Evolutionary conservation across 2,329 filamentous ascomycete genomes (phyloP).

Genomic region (Macrophomina pseudophaseolina): DNA sequence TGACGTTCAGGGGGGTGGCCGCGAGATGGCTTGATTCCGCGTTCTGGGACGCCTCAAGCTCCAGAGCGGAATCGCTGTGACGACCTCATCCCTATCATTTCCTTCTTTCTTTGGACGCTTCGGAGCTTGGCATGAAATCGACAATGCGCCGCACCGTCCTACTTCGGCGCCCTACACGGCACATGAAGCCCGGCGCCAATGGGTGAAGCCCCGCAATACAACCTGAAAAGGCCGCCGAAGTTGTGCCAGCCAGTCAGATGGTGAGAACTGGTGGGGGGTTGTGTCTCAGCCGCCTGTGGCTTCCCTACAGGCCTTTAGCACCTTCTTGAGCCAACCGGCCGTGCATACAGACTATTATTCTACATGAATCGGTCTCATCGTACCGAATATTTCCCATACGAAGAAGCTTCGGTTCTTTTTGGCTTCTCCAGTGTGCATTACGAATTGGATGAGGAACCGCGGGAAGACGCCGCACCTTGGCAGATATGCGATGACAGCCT

Average conservation of each 20-base stretch:
- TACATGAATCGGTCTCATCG: neutral
- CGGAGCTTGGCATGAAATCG: neutral
- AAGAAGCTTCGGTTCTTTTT: neutral
- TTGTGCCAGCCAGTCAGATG: neutral
- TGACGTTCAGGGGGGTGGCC: too few relatives aligned
- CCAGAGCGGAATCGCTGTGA: neutral
- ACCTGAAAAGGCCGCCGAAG: neutral
- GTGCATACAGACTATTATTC: neutral
- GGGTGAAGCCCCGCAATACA: neutral
- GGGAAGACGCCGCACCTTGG: neutral
- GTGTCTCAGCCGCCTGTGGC: neutral
- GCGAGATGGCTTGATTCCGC: neutral
- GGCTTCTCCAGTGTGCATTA: neutral
- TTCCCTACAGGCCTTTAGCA: neutral
- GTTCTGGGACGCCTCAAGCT: neutral
- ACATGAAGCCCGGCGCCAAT: neutral
- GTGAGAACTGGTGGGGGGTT: neutral
- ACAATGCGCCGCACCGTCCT: neutral
- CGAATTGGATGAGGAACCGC: neutral
- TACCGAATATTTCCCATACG: neutral
- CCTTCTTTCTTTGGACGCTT: neutral
- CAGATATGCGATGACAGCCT: neutral
- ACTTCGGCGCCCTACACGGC: neutral
- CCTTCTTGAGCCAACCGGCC: neutral
- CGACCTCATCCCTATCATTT: neutral